Conservation (phyloP, 1,284 basidiomycete species). For the Schizophyllum commune region DNA sequence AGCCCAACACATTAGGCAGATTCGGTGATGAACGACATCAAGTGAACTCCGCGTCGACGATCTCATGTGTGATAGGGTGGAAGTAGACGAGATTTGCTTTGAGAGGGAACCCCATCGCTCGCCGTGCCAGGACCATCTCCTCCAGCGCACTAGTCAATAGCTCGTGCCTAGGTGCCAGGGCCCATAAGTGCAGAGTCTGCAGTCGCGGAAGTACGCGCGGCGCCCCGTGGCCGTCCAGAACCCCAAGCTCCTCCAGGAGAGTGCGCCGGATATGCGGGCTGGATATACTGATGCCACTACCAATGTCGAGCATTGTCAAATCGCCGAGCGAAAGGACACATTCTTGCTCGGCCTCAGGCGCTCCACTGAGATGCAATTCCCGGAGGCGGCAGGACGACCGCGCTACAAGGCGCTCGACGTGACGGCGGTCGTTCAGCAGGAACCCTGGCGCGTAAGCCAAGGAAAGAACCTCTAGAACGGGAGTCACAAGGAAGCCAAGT, state of each 20-base stretch:
- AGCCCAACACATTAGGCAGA: too few species aligned
- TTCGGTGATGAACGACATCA: too few species aligned
- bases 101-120: too few species aligned
- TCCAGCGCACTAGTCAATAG: neutral
- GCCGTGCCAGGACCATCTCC: too few species aligned
- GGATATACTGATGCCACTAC: neutral
- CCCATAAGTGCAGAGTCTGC: neutral
- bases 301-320: neutral
- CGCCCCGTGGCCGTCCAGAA: neutral
- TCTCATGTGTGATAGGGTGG: too few species aligned
- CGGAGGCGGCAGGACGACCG: neutral
- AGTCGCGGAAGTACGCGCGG: neutral
- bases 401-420: neutral
- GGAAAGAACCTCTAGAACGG: too few species aligned
- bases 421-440: too few species aligned
- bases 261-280: neutral
- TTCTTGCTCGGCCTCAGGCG: neutral
- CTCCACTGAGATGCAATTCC: neutral
- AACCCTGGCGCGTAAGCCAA: too few species aligned
- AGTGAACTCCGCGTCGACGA: too few species aligned
- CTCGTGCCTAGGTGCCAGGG: conserved; percentile 3
- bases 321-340: neutral
- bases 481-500: too few species aligned
- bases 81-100: too few species aligned
- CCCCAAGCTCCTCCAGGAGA: neutral